phyloP scores from a whole-genome alignment of 2,329 filamentous ascomycete species.

The Aspergillus ibericus region DNA sequence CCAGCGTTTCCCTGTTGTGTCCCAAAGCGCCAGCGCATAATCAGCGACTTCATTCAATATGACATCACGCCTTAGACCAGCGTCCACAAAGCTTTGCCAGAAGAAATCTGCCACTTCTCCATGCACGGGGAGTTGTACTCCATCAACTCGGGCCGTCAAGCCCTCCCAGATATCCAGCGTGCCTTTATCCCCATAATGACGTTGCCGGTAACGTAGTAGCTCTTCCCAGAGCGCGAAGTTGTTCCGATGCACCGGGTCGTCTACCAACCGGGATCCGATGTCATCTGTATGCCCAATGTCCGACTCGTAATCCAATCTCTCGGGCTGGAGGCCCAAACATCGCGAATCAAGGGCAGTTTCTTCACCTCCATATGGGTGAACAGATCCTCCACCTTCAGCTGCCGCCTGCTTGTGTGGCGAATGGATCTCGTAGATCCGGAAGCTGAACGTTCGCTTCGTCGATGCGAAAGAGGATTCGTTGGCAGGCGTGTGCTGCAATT shows the following conservation, averaged over 20 bases:
- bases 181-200: slow-evolving; percentile 45
- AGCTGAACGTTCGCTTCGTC: slow-evolving; percentile 12
- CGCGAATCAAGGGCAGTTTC: slow-evolving; percentile 9
- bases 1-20: slow-evolving; percentile 40
- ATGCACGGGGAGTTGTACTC: slow-evolving; percentile 35
- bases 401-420: slow-evolving; percentile 9
- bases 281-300: slow-evolving; percentile 38
- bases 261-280: slow-evolving; percentile 41
- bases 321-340: slow-evolving; percentile 29
- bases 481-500: slow-evolving; percentile 3
- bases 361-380: not conserved
- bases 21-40: slow-evolving; percentile 44
- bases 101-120: slow-evolving; percentile 41
- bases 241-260: slow-evolving; percentile 30
- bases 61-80: slow-evolving; percentile 34
- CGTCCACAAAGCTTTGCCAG: slow-evolving; percentile 43
- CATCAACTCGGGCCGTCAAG: slow-evolving; percentile 32
- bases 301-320: slow-evolving; percentile 44
- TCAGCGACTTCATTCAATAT: slow-evolving; percentile 34
- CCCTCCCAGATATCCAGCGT: slow-evolving; percentile 44
- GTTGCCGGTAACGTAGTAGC: slow-evolving; percentile 45
- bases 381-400: not conserved
- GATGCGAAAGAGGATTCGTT: slow-evolving; percentile 4
- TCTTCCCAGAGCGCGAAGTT: slow-evolving; percentile 48
- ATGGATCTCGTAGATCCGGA: slow-evolving; percentile 30